phyloP scores from a whole-genome alignment of 805 yeast genomes.

The Nakazawaea ernobii region DNA sequence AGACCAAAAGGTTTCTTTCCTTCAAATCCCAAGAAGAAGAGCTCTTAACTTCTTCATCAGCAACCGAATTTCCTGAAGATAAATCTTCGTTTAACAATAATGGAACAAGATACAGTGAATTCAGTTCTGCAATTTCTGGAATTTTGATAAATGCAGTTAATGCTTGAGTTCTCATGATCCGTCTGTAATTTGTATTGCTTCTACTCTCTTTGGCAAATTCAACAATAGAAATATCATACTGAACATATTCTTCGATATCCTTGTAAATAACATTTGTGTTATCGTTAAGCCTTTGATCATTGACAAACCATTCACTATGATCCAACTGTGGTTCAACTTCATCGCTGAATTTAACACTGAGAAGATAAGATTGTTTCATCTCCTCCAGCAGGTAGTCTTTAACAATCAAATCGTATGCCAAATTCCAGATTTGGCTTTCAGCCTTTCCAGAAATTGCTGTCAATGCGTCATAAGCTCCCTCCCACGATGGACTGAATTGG shows the following conservation, averaged over 20 bases:
- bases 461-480: slow-evolving; percentile 59
- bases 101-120: slow-evolving; percentile 53
- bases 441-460: slow-evolving; percentile 38
- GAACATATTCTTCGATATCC: slow-evolving; percentile 27
- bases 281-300: slow-evolving; percentile 38
- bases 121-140: slow-evolving; percentile 67
- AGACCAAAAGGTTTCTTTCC: slow-evolving; percentile 55
- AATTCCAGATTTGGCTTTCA: slow-evolving; percentile 49
- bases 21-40: slow-evolving; percentile 34
- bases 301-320: slow-evolving; percentile 33
- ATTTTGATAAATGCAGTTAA: slow-evolving; percentile 50
- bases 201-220: slow-evolving; percentile 28
- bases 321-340: too few species aligned
- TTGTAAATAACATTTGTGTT: slow-evolving; percentile 27
- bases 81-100: slow-evolving; percentile 37
- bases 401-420: slow-evolving; percentile 32
- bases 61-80: slow-evolving; percentile 16
- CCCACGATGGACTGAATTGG: slow-evolving; percentile 83
- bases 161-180: slow-evolving; percentile 46
- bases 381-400: slow-evolving; percentile 15
- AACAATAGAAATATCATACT: slow-evolving; percentile 30
- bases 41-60: slow-evolving; percentile 13
- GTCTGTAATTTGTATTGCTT: slow-evolving; percentile 33
- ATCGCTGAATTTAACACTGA: slow-evolving; percentile 13
- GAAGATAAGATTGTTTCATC: slow-evolving; percentile 14